These are phyloP conservation scores for Boletus pseudopeckii DNA, from an alignment of 768 basidiomycete species.

Conservation along the genomic window DNA sequence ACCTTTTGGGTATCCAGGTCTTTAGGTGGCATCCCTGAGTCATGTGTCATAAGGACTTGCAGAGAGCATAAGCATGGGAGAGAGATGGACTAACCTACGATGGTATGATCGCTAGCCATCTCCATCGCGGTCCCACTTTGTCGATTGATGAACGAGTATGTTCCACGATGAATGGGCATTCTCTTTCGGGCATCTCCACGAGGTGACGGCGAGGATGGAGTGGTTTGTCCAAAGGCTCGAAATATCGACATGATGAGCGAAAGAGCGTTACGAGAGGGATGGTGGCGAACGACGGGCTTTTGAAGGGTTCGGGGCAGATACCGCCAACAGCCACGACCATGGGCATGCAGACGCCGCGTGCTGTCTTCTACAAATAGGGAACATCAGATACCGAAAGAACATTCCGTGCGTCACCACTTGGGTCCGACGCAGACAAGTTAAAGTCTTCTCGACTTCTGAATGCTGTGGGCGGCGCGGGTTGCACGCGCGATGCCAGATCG, in stretches of 20 bases:
- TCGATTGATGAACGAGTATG: conserved; percentile 29
- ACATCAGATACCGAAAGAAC: conserved; percentile 10
- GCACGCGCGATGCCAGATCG: not conserved
- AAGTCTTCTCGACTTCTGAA: conserved; percentile 19
- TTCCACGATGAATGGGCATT: conserved; percentile 29
- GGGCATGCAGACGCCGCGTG: conserved; percentile 22
- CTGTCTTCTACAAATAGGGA: not conserved
- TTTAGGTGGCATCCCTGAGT: conserved; percentile 30
- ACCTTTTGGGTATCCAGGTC: conserved; percentile 30
- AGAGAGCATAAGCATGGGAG: not conserved
- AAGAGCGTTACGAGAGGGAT: not conserved
- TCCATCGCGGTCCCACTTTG: conserved; percentile 34
- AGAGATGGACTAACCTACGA: conserved; percentile 21
- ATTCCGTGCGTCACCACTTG: conserved; percentile 8
- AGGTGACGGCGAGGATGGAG: conserved; percentile 2
- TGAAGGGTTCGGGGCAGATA: conserved; percentile 5
- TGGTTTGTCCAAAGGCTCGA: conserved; percentile 19
- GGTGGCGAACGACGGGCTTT: conserved; percentile 1
- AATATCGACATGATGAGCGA: conserved; percentile 19
- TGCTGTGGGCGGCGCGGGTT: conserved; percentile 10
- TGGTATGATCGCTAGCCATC: conserved; percentile 19
- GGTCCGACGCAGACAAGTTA: not conserved
- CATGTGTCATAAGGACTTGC: not conserved
- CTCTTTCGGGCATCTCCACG: conserved; percentile 20
- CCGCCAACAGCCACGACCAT: conserved; percentile 12